Evolutionary conservation across 345 rosid species (phyloP), one percentile per base, ranked within the genome.

Genomic region (Streptanthus diversifolius): DNA sequence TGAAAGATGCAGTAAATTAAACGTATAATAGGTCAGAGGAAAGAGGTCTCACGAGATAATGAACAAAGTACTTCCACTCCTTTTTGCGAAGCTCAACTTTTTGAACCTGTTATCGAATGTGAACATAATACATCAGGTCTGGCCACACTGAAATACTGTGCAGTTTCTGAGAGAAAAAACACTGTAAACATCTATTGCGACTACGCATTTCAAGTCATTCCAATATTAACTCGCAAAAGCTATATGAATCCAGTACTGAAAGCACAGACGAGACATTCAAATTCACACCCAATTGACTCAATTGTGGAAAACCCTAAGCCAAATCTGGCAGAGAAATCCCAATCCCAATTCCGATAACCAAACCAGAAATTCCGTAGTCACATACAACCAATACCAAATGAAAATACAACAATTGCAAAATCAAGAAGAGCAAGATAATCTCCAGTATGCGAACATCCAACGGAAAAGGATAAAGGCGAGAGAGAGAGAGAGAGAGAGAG

Each of bases 61-160:
- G 99, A 72, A 92, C 99, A 77, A 86, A 90, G 83, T 87, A 95
- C 83, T 77, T 83, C 96, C 99, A 85, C 66, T 95, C 99, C 79
- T 92, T 90, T 81, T 88, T 95, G 11, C 98, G 90, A 41, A 86
- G 81, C 82, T 91, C 98, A 30, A 83, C 90, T 64, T 86, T 90
- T 79, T 91, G 96, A 80, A 95, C 85, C 99, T 95, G 76, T 63
- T 69, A 75, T 5, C 33, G 29, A 61, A 71, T 59, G 66, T 30
- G 36, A 66, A 15, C 7, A 3, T 10, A 15, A 39, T 9, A 48
- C 12, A 18, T 69, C 49, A 79, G 47, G 15, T 18, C 25, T 15
- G 17, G 3, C 5, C 35, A 53, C 10, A 55, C 4, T 21, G 25
- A 72, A 41, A 43, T 48, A 59, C 32, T 24, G 25, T 29, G 30